A percentile compares a stretch with the other conserved stretches of the same genome.
Conservation (phyloP, 1,284 basidiomycete species). For the Ganoderma leucocontextum region DNA sequence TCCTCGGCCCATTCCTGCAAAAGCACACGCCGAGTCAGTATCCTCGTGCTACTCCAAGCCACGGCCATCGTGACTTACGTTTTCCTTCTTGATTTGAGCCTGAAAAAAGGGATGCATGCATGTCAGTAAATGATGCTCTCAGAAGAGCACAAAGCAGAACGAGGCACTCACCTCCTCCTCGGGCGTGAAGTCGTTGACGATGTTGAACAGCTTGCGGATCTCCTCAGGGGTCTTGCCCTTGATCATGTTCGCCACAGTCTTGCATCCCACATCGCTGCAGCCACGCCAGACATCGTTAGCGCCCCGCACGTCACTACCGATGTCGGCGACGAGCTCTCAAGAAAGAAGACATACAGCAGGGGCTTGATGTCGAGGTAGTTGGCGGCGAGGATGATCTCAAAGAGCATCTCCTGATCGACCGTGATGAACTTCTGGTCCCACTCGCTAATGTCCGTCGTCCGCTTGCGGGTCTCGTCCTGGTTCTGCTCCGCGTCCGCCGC, state of each 20-base stretch:
- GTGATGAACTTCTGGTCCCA: slow-evolving; percentile 99
- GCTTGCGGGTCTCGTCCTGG: slow-evolving; percentile 95
- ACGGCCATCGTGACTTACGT: slow-evolving; percentile 63
- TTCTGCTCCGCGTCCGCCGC: slow-evolving; percentile 80
- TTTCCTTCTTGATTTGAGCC: slow-evolving; percentile 99
- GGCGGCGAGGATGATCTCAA: slow-evolving; percentile 99
- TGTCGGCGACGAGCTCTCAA: neutral
- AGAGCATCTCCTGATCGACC: slow-evolving; percentile 97
- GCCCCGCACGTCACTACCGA: neutral
- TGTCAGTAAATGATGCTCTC: slow-evolving; percentile 21
- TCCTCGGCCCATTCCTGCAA: slow-evolving; percentile 87
- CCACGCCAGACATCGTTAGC: neutral
- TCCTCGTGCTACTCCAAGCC: neutral
- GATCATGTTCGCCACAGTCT: slow-evolving; percentile 99
- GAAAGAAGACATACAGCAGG: slow-evolving; percentile 76
- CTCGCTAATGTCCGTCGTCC: slow-evolving; percentile 97
- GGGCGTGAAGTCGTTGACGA: slow-evolving; percentile 98
- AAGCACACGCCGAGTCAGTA: slow-evolving; percentile 8
- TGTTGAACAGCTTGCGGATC: slow-evolving; percentile 97
- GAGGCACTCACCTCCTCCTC: slow-evolving; percentile 87
- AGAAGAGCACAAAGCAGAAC: slow-evolving; percentile 13
- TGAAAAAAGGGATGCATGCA: slow-evolving; percentile 40
- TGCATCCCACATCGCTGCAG: slow-evolving; percentile 95
- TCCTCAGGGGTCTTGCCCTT: slow-evolving; percentile 98
- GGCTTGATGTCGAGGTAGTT: slow-evolving; percentile 99